phyloP scores from a whole-genome alignment of 176 grass and related monocot species.

The Ananas comosus region DNA sequence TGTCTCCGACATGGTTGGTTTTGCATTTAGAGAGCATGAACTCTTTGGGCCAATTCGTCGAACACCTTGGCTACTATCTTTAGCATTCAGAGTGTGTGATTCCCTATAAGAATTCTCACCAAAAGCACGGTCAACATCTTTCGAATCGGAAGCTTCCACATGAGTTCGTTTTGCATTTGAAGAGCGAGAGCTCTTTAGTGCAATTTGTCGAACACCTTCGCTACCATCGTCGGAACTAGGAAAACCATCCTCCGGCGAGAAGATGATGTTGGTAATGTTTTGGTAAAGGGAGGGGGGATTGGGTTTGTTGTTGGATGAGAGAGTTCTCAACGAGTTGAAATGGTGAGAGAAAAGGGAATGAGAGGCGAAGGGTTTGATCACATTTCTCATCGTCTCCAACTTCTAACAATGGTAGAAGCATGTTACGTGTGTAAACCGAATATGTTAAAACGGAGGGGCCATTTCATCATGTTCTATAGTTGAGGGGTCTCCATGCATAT shows the following conservation, averaged over 20 bases:
- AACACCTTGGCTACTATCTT: slow-evolving; percentile 9
- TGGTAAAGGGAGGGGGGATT: slow-evolving; percentile 17
- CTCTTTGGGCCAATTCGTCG: slow-evolving; percentile 24
- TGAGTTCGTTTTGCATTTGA: not conserved
- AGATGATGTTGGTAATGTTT: slow-evolving; percentile 18
- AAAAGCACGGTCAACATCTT: slow-evolving; percentile 11
- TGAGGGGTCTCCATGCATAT: too few species aligned
- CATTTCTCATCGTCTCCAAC: slow-evolving; percentile 16
- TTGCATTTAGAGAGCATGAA: not conserved
- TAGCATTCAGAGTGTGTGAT: not conserved
- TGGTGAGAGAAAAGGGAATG: not conserved
- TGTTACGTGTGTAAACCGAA: too few species aligned
- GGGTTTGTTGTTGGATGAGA: slow-evolving; percentile 12
- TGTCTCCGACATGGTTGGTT: not conserved
- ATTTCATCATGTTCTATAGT: too few species aligned
- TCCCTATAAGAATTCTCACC: too few species aligned
- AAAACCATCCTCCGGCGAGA: not conserved
- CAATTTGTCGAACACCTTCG: slow-evolving; percentile 26
- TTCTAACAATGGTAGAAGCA: too few species aligned
- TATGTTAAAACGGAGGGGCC: too few species aligned
- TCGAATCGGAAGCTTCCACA: slow-evolving; percentile 10
- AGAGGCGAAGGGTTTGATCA: slow-evolving; percentile 19
- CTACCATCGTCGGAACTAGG: not conserved
- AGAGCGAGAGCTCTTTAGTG: slow-evolving; percentile 1
- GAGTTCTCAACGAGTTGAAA: slow-evolving; percentile 23